phyloP scores from a whole-genome alignment of 179 eudicot genomes.

The Silene vulgaris region DNA sequence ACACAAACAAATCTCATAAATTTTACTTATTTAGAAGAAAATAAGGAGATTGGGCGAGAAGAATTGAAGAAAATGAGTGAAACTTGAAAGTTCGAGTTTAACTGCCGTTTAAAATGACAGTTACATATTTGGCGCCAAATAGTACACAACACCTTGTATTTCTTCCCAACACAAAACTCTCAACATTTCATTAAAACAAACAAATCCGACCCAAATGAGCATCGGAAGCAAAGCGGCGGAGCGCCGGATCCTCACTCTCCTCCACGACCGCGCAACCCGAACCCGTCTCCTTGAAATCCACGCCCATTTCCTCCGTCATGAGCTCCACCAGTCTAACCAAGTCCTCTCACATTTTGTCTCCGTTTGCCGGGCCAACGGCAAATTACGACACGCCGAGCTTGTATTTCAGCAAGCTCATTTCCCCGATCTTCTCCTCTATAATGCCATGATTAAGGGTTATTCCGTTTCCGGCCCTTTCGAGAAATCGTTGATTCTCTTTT shows the following conservation, averaged over 20 bases:
- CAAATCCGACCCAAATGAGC: slow-evolving; percentile 26
- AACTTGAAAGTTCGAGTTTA: neutral
- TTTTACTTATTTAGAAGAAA: no score
- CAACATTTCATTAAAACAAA: slow-evolving; percentile 19
- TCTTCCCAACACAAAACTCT: neutral
- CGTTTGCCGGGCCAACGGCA: slow-evolving; percentile 40
- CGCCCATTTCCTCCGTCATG: slow-evolving; percentile 60
- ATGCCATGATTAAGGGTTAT: slow-evolving; percentile 62
- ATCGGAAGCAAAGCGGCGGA: slow-evolving; percentile 37
- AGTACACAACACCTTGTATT: neutral
- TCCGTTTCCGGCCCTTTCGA: slow-evolving; percentile 37
- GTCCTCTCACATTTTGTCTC: slow-evolving; percentile 63
- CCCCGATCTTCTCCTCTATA: slow-evolving; percentile 50
- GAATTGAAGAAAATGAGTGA: no score
- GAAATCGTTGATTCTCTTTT: slow-evolving; percentile 36
- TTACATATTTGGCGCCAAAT: slow-evolving; percentile 27
- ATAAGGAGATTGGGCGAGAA: no score
- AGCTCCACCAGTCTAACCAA: slow-evolving; percentile 58
- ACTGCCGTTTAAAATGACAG: neutral
- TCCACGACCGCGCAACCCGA: slow-evolving; percentile 53
- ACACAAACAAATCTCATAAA: no score
- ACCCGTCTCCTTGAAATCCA: slow-evolving; percentile 55
- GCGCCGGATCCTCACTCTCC: slow-evolving; percentile 55
- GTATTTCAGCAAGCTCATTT: slow-evolving; percentile 40
- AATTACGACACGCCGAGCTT: slow-evolving; percentile 39